Conservation (phyloP, 2,329 filamentous ascomycete genomes). For the Fusarium illudens region DNA sequence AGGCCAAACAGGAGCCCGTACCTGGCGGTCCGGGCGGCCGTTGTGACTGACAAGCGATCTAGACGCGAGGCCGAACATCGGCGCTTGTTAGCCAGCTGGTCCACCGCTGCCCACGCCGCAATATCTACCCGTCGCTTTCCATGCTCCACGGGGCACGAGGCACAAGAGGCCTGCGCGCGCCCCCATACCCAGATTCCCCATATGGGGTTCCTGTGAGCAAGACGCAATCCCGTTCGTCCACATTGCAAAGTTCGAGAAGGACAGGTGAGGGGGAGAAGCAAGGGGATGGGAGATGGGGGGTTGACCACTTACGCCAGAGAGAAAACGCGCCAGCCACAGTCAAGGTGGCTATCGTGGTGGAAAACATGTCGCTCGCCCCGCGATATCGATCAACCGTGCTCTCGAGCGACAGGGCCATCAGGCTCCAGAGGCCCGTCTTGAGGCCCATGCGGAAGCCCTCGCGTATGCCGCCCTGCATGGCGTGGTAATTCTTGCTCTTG, state of each 20-base stretch:
- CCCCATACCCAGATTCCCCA: conserved; percentile 26
- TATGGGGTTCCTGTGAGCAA: conserved; percentile 23
- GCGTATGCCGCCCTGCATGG: conserved; percentile 77
- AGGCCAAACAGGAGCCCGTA: conserved; percentile 82
- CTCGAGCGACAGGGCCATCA: conserved; percentile 82
- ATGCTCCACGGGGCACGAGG: conserved; percentile 5
- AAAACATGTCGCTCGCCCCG: conserved; percentile 76
- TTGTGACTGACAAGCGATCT: conserved; percentile 83
- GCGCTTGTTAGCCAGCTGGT: conserved; percentile 38
- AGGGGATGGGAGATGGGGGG: background rate
- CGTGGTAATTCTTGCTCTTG: conserved; percentile 95
- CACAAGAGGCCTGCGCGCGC: background rate
- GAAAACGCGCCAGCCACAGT: conserved; percentile 89
- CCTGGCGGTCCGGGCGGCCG: conserved; percentile 79
- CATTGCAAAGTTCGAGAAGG: conserved; percentile 5
- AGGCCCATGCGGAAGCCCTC: conserved; percentile 81
- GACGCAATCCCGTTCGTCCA: conserved; percentile 20
- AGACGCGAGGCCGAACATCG: conserved; percentile 42
- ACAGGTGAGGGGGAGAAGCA: background rate
- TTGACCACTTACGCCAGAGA: conserved; percentile 73
- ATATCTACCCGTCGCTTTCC: conserved; percentile 42
- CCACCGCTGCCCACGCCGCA: conserved; percentile 14
- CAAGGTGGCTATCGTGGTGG: conserved; percentile 82
- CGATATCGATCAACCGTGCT: conserved; percentile 82
- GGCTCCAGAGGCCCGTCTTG: conserved; percentile 75